phyloP scores from a whole-genome alignment of 352 stramenopile genomes.

The Globisporangium cederbergense region DNA sequence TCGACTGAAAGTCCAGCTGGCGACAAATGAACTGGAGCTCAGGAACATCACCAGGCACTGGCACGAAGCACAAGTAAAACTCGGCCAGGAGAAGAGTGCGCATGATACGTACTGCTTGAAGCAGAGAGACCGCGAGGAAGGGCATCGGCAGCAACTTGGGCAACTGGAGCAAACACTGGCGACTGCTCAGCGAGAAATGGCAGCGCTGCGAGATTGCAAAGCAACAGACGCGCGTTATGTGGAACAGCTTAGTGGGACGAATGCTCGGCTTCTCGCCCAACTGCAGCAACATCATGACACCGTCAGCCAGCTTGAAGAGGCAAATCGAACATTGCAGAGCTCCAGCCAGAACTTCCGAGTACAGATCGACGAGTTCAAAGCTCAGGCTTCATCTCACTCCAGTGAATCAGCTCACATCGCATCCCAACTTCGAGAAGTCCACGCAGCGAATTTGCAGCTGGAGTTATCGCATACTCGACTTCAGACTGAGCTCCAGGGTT shows the following conservation, averaged over 20 bases:
- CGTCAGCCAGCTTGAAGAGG: not conserved
- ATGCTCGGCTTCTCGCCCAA: not conserved
- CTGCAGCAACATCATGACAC: not conserved
- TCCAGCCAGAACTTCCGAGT: not conserved
- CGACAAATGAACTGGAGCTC: not conserved
- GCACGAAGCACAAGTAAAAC: not conserved
- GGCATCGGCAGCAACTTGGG: not conserved
- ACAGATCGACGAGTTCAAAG: not conserved
- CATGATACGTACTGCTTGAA: not conserved
- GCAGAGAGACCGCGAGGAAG: not conserved
- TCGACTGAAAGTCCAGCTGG: not conserved
- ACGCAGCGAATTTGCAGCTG: not conserved
- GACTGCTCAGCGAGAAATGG: slow-evolving; percentile 8
- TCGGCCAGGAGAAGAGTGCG: not conserved
- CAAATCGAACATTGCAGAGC: not conserved
- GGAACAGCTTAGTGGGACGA: not conserved
- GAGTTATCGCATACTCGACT: not conserved
- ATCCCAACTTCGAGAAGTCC: not conserved
- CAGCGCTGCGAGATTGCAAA: slow-evolving; percentile 7
- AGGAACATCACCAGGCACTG: not conserved
- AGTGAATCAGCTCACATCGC: not conserved
- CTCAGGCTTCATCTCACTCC: not conserved
- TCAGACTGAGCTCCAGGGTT: slow-evolving; percentile 19
- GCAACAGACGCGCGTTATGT: not conserved
- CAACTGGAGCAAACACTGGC: not conserved